Evolutionary conservation across 1,284 basidiomycete species (phyloP).

Genomic region (Cryptococcus jaspeensis): DNA sequence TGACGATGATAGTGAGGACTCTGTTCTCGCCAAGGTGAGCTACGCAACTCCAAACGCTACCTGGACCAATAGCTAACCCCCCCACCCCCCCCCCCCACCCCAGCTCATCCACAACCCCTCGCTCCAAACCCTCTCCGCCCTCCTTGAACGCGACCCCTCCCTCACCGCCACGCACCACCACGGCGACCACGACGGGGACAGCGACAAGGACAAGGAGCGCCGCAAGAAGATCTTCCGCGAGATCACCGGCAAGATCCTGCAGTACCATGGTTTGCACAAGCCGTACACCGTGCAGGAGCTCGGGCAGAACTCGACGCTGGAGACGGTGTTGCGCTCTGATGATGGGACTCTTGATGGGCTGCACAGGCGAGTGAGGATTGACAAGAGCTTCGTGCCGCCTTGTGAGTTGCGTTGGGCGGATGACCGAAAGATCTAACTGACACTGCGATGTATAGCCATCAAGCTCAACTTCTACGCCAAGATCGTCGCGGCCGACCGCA

Average conservation of each 20-base stretch:
- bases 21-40: neutral
- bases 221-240: conserved; percentile 55
- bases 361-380: conserved; percentile 60
- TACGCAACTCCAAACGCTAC: neutral
- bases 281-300: conserved; percentile 54
- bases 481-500: conserved; percentile 56
- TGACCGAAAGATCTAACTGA: neutral
- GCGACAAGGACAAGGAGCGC: conserved; percentile 58
- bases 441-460: conserved; percentile 29
- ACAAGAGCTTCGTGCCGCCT: conserved; percentile 52
- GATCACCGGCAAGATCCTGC: conserved; percentile 60
- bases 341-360: conserved; percentile 59
- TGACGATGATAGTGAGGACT: conserved; percentile 32
- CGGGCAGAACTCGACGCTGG: conserved; percentile 61
- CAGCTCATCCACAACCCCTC: conserved; percentile 37
- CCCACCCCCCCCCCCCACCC: neutral
- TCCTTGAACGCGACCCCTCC: conserved; percentile 31
- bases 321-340: conserved; percentile 59
- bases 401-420: conserved; percentile 20
- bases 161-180: conserved; percentile 15
- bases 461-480: conserved; percentile 61
- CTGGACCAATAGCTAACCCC: conserved; percentile 4
- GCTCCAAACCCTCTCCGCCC: conserved; percentile 26
- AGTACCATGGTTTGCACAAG: conserved; percentile 64
- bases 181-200: conserved; percentile 41